Conservation (phyloP, 495 filamentous ascomycete species). For the Talaromyces ruber region DNA sequence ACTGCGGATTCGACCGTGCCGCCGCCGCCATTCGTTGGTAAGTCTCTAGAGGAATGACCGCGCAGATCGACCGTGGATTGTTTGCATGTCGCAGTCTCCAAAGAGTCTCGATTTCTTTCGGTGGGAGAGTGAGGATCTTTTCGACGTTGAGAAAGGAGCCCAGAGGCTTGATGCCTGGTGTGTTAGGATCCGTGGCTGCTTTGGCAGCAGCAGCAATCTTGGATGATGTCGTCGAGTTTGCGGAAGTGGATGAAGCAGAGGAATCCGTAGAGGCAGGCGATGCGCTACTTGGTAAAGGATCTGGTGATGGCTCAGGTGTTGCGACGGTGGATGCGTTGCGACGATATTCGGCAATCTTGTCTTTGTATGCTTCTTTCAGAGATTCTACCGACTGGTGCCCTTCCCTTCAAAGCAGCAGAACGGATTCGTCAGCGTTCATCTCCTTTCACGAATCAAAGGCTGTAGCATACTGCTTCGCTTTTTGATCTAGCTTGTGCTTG, state of each 20-base stretch:
- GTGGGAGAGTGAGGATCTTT: constrained; percentile 62
- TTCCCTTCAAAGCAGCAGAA: constrained; percentile 38
- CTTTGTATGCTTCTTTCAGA: constrained; percentile 72
- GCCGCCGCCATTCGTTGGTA: constrained; percentile 58
- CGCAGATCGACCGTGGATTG: constrained; percentile 65
- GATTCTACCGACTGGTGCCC: constrained; percentile 66
- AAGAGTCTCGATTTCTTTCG: constrained; percentile 75
- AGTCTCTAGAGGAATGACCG: constrained; percentile 62
- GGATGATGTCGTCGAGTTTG: constrained; percentile 7
- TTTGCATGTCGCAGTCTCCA: constrained; percentile 85
- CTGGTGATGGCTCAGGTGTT: constrained; percentile 34
- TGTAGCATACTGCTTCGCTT: constrained; percentile 60
- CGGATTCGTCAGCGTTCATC: neutral
- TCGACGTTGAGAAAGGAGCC: constrained; percentile 73
- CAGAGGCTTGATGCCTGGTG: constrained; percentile 66
- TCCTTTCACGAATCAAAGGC: neutral
- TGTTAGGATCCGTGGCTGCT: constrained; percentile 17
- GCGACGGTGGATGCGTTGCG: constrained; percentile 50
- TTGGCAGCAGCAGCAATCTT: constrained; percentile 22
- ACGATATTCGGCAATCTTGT: constrained; percentile 63
- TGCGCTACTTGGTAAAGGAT: constrained; percentile 2
- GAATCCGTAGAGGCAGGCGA: constrained; percentile 9
- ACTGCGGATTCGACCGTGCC: constrained; percentile 70
- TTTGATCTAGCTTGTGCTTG: constrained; percentile 71
- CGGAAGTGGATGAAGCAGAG: constrained; percentile 18